phyloP scores from a whole-genome alignment of 2,329 filamentous ascomycete genomes.

The Aspergillus jensenii region DNA sequence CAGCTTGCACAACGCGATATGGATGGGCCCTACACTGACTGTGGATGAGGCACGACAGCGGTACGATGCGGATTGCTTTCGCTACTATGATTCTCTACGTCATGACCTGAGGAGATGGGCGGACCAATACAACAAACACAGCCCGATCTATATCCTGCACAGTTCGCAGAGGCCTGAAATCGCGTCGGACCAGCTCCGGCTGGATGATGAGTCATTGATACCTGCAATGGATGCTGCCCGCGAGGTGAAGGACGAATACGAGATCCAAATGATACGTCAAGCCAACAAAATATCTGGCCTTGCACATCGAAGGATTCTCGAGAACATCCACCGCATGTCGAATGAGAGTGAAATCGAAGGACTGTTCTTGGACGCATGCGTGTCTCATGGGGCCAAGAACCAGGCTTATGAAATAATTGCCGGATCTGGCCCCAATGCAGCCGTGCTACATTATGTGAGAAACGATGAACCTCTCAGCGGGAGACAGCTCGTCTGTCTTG shows the following conservation, averaged over 20 bases:
- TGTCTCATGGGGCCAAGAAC: conserved; percentile 72
- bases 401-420: conserved; percentile 89
- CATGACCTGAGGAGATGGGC: conserved; percentile 50
- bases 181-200: conserved; percentile 16
- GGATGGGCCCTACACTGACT: conserved; percentile 43
- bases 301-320: conserved; percentile 64
- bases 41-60: conserved; percentile 58
- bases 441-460: conserved; percentile 83
- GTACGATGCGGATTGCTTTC: conserved; percentile 71
- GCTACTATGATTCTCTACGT: conserved; percentile 53
- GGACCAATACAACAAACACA: conserved; percentile 21
- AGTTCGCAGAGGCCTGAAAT: conserved; percentile 32
- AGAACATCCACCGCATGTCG: conserved; percentile 60
- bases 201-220: conserved; percentile 31
- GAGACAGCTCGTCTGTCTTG: conserved; percentile 78
- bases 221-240: conserved; percentile 66
- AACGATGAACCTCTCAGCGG: conserved; percentile 69
- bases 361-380: conserved; percentile 72
- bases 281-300: conserved; percentile 69
- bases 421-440: conserved; percentile 74
- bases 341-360: conserved; percentile 85
- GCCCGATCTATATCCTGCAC: conserved; percentile 40
- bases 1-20: conserved; percentile 51
- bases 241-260: conserved; percentile 72
- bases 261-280: conserved; percentile 70